A percentile compares a stretch with the other conserved stretches of the same genome.
phyloP scores from a whole-genome alignment of 805 yeast species.

The Saccharomycopsis javanensis region DNA sequence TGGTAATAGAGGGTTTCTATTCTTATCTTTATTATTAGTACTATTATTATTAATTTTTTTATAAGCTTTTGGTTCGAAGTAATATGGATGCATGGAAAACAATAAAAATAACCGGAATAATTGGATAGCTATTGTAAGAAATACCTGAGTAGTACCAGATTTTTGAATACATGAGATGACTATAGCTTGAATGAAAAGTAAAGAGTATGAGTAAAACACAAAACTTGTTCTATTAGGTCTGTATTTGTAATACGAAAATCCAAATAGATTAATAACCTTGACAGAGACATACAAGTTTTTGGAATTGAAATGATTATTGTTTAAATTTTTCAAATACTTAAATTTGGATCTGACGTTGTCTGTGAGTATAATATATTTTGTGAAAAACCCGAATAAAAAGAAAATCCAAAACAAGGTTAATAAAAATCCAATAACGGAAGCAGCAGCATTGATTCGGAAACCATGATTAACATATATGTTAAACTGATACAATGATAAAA shows the following conservation, averaged over 20 bases:
- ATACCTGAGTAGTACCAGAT: conserved; percentile 37
- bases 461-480: conserved; percentile 1
- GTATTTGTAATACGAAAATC: conserved; percentile 34
- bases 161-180: conserved; percentile 37
- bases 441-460: background rate
- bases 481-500: conserved; percentile 28
- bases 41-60: background rate
- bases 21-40: background rate
- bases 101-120: conserved; percentile 24
- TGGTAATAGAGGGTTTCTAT: conserved; percentile 17
- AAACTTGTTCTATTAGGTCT: conserved; percentile 34
- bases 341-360: conserved; percentile 8
- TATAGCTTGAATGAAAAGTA: conserved; percentile 29
- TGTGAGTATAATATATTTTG: conserved; percentile 23
- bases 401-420: conserved; percentile 28
- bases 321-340: background rate
- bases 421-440: conserved; percentile 26
- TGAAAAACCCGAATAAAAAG: conserved; percentile 28
- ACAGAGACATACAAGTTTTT: conserved; percentile 38
- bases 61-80: conserved; percentile 4
- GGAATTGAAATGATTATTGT: background rate
- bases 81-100: conserved; percentile 26
- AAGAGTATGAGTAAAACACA: conserved; percentile 30
- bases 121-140: conserved; percentile 31
- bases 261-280: conserved; percentile 38